Base-by-base conservation (phyloP, 1,284 basidiomycete genomes). In the Sporisorium iseilematis-ciliati region DNA sequence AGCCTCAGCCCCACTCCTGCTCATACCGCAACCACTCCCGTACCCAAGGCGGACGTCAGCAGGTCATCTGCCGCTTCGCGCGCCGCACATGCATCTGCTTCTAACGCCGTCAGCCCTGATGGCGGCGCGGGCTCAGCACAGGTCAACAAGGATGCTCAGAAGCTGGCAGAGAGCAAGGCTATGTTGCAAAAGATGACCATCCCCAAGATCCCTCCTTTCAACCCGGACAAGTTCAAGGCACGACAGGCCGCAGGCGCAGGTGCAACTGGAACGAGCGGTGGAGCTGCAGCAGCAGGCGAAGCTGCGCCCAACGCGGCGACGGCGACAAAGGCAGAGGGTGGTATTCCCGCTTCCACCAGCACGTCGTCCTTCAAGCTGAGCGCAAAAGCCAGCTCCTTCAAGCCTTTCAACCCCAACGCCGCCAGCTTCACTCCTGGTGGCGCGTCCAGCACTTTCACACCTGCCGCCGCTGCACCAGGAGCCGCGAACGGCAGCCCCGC, bases 131-230 rank as follows among this genome's bases (percentile, higher is more conserved):
- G 64, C 35, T 54, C 61, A 25, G 66, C 65, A 21, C 48, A 57
- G 46, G 26, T 46, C 57, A 56, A 49, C 58, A 41, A 54, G 43
- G 56, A 69, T 25, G 67, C 63, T 33, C 57, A 64, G 42, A 65
- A 73, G 51, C 69, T 77, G n/a, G 75, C 78, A 23, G 74, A 80
- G 33, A 72, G 75, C 43, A 78, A 80, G 55, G 69, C 71, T 4
- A 75, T 77, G 87, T 86, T 86, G 71, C 85, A 87, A 23, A 79
- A 86, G 55, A 87, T 87, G 86, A 85, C 86, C 81, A 95, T 98
- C 67, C 92, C 94, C 77, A 84, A 91, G 57, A 99, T 99, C 78
- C 96, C 95, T 12, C 91, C 95, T 6, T 98, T 96, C 89, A 92
- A 91, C 83, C 92, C 93, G 50, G 87, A 84, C 16, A 80, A 77